Evolutionary conservation across 805 yeast genomes (phyloP), one percentile per base, ranked within the genome.

Genomic region (Jamesozyma spencerorum): DNA sequence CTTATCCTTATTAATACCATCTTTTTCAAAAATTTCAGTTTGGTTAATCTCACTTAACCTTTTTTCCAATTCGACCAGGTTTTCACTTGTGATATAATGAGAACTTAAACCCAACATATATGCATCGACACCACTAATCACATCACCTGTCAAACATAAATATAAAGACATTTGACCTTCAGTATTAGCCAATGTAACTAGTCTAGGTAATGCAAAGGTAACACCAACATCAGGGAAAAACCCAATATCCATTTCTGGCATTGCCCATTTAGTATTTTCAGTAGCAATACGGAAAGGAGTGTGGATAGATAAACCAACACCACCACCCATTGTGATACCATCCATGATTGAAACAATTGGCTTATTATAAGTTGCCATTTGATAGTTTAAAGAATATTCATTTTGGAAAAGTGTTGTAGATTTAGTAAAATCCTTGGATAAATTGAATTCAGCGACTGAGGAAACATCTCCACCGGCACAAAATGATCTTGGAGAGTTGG

Each of bases 231-330:
- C 98, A 17, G 95, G 94, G 65, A 85, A 84, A 62, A 86, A 85
- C 1, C 98, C 98, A 60, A 92, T 92, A 55, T 85, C 87, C 71
- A 94, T 83, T 64, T 92, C 97, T 7, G 98, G 97, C 98, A 92
- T 92, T 46, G 97, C 95, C 66, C 87, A 74, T 58, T 80, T 73
- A 10, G 97, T 88, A 53, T 75, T 74, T 53, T 90, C 97, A 32
- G 95, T 84, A n/a, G 94, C 94, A 30, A 92, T 68, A 56, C 97
- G 77, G 70, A 90, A 90, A 3, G 96, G 90, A 11, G 85, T 81
- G 63, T 92, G 97, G 32, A 85, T 81, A 0, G 90, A 72, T 34
- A 92, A 66, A 4, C 98, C 97, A 34, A 87, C 95, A 51, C 97
- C 97, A 39, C 97, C 97, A 41, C 97, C 98, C 95, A 92, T 86